Evolutionary conservation across 148 eudicot genomes (phyloP), one percentile per base, ranked within the genome.

Genomic region (Spergularia marina): DNA sequence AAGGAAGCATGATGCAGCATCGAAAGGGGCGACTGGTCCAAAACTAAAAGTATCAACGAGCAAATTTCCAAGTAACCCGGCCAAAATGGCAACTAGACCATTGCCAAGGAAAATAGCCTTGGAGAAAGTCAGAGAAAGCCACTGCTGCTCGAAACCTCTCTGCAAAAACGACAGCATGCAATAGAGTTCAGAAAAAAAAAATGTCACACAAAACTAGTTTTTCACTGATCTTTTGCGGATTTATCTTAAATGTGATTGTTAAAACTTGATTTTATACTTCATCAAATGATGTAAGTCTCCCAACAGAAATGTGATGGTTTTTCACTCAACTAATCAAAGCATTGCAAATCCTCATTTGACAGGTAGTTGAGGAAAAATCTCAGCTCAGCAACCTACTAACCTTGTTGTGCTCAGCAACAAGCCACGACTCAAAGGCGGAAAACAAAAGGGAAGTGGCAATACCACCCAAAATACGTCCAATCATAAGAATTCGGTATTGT

Each of bases 1-100:
- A 70, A 95, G 91, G 78, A 95, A 89, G 81, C 91, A 87, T 0
- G 94, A 86, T 68, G 98, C 99, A 69, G 97, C 99, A 86, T 95
- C 99, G 77, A 95, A 95, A 5, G 99, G 99, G 51, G 99, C 94
- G 66, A 95, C 99, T 74, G 98, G 91, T 25, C 99, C 99, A 65
- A 95, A 82, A 25, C 59, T 78, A 18, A 92, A 12, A 59, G 88
- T 83, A 77, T 91, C 88, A 64, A 95, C 99, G 0, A 95, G 94
- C 39, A 92, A 66, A 83, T 95, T 95, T 30, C 99, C 99, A 56
- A 95, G 88, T 59, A 95, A 81, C 14, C 99, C 99, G 66, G 99
- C 44, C 23, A 95, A 5, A 77, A 95, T 92, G 68, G 99, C 99
- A 77, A 95, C 91, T 12, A 95, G 86, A 81, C 99, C 99, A 56